These are phyloP conservation scores for Paecilomyces dactylethromorphus DNA, from an alignment of 2,329 filamentous ascomycete species.

Conservation along the genomic window DNA sequence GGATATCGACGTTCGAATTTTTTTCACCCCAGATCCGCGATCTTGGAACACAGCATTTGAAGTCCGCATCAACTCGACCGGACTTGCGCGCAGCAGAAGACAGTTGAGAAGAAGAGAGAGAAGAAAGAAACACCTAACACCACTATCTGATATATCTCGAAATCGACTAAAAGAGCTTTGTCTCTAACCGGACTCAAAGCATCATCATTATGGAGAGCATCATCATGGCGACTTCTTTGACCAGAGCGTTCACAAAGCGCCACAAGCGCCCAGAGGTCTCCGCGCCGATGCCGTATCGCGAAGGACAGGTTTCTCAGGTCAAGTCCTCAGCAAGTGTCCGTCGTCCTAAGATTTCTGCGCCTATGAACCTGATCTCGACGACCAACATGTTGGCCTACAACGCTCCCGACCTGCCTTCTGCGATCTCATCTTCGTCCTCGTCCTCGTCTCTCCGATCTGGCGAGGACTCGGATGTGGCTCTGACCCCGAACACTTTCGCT, in stretches of 20 bases:
- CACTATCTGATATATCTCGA: neutral
- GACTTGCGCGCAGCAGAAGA: neutral
- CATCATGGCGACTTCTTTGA: slow-evolving; percentile 32
- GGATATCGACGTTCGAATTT: neutral
- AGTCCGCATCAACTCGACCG: neutral
- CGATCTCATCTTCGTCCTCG: slow-evolving; percentile 27
- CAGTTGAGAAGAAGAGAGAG: neutral
- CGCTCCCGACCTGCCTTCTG: slow-evolving; percentile 67
- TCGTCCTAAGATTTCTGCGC: slow-evolving; percentile 65
- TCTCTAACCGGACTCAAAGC: slow-evolving; percentile 2
- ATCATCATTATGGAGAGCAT: no score
- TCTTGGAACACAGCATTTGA: neutral
- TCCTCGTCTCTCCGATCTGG: slow-evolving; percentile 53
- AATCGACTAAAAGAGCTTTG: neutral
- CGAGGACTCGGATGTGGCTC: slow-evolving; percentile 60
- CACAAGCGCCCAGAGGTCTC: slow-evolving; percentile 41
- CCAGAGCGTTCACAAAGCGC: slow-evolving; percentile 44
- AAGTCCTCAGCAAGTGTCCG: slow-evolving; percentile 41
- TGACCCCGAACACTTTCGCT: slow-evolving; percentile 42
- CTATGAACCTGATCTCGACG: slow-evolving; percentile 80
- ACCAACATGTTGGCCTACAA: slow-evolving; percentile 97
- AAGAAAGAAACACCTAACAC: neutral
- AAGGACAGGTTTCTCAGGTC: slow-evolving; percentile 27
- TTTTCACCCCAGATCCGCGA: slow-evolving; percentile 5
- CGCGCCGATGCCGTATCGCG: slow-evolving; percentile 36